These are phyloP conservation scores for Lyophyllum decastes DNA, from an alignment of 768 basidiomycete genomes.

Conservation along the genomic window DNA sequence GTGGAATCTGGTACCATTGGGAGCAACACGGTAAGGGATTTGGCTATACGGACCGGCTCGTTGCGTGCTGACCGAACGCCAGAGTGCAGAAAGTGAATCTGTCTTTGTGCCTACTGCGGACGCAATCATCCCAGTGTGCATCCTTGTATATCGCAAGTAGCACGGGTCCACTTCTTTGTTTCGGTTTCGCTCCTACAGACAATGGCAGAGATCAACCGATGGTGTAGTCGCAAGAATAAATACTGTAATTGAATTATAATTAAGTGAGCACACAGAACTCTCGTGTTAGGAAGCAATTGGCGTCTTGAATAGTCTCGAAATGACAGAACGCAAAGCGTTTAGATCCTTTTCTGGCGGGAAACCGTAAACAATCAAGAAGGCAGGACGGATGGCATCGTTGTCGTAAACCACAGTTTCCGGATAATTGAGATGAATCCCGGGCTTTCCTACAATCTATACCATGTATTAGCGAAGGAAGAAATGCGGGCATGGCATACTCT, in stretches of 20 bases:
- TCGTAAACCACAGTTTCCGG: constrained; percentile 69
- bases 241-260: constrained; percentile 13
- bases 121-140: constrained; percentile 57
- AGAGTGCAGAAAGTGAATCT: constrained; percentile 50
- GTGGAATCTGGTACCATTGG: constrained; percentile 37
- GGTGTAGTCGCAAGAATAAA: neutral
- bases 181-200: neutral
- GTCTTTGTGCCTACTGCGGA: constrained; percentile 56
- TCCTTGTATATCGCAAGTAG: constrained; percentile 57
- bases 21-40: constrained; percentile 12
- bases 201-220: neutral
- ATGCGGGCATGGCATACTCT: constrained; percentile 5
- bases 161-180: constrained; percentile 3
- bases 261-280: constrained; percentile 1
- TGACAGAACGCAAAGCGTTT: constrained; percentile 33
- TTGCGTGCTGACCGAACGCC: constrained; percentile 14
- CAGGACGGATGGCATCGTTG: constrained; percentile 69
- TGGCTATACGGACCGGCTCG: neutral
- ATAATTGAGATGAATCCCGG: constrained; percentile 67
- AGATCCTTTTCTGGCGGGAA: constrained; percentile 24
- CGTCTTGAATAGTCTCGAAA: constrained; percentile 47
- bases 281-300: constrained; percentile 41
- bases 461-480: neutral
- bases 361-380: constrained; percentile 66
- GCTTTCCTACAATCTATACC: constrained; percentile 56